A percentile compares a stretch with the other conserved stretches of the same genome.
Conservation (phyloP, 129 eudicot genomes). For the Apium graveolens region DNA sequence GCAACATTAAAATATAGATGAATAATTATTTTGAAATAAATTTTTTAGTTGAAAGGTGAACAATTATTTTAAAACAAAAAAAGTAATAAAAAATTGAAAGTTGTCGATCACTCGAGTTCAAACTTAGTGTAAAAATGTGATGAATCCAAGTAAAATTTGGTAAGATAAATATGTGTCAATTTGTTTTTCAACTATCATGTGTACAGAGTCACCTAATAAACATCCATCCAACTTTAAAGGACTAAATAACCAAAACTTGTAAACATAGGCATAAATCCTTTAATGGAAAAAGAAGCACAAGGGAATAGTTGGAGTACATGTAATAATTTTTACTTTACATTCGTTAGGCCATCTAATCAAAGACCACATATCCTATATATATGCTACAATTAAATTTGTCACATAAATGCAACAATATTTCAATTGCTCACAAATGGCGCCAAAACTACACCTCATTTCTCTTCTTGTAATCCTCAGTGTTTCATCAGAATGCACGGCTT, state of each 20-base stretch:
- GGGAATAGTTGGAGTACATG: background rate
- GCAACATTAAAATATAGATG: no score
- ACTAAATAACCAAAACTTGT: conserved; percentile 3
- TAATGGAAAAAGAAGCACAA: background rate
- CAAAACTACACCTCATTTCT: background rate
- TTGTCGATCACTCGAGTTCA: no score
- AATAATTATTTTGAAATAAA: no score
- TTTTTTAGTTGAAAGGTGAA: no score
- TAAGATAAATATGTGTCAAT: background rate
- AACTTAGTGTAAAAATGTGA: no score
- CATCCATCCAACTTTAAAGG: background rate
- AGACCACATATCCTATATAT: background rate
- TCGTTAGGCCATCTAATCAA: background rate
- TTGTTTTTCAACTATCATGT: background rate
- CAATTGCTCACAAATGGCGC: conserved; percentile 16
- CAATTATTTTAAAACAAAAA: no score
- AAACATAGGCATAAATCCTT: background rate
- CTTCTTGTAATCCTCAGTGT: conserved; percentile 18
- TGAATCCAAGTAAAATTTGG: background rate
- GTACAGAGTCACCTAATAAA: background rate
- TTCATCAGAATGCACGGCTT: conserved; percentile 40
- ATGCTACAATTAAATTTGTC: background rate
- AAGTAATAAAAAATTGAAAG: no score
- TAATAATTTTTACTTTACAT: background rate
- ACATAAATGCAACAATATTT: background rate